Conservation (phyloP, 1,284 basidiomycete genomes). For the Cystobasidium sp. region DNA sequence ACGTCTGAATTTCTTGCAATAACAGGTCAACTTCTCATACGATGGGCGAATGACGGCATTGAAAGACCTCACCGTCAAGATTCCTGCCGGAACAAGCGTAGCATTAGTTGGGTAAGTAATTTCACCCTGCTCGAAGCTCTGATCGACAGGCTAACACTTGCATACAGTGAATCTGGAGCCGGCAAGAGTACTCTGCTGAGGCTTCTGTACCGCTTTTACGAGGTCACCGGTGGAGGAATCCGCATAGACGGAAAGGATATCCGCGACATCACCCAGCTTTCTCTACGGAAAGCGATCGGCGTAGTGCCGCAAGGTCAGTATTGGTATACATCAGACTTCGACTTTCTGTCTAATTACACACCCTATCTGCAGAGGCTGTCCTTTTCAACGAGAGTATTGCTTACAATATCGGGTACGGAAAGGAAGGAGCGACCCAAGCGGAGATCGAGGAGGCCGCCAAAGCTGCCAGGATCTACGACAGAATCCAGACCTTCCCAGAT, state of each 20-base stretch:
- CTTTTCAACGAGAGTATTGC: conserved; percentile 71
- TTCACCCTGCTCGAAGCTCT: neutral
- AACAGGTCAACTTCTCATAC: conserved; percentile 68
- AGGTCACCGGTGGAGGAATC: conserved; percentile 70
- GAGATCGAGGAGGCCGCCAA: conserved; percentile 74
- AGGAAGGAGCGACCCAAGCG: conserved; percentile 62
- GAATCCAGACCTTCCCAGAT: conserved; percentile 76
- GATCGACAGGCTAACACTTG: conserved; percentile 50
- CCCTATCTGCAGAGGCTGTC: conserved; percentile 63
- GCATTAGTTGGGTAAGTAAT: conserved; percentile 66
- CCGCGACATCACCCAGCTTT: conserved; percentile 76
- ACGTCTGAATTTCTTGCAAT: neutral
- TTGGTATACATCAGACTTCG: neutral
- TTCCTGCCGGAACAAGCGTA: conserved; percentile 76
- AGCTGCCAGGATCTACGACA: conserved; percentile 80
- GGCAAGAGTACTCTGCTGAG: conserved; percentile 82
- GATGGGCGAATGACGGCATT: conserved; percentile 74
- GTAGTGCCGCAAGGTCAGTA: conserved; percentile 58
- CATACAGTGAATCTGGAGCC: conserved; percentile 65
- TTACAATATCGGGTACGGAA: conserved; percentile 48
- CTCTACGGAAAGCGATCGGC: conserved; percentile 71
- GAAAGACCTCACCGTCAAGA: conserved; percentile 77
- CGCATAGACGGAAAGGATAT: conserved; percentile 81
- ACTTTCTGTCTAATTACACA: neutral
- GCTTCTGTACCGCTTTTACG: conserved; percentile 86